These are phyloP conservation scores for Pleoardoris graminearum DNA, from an alignment of 2,329 filamentous ascomycete species.

Conservation along the genomic window DNA sequence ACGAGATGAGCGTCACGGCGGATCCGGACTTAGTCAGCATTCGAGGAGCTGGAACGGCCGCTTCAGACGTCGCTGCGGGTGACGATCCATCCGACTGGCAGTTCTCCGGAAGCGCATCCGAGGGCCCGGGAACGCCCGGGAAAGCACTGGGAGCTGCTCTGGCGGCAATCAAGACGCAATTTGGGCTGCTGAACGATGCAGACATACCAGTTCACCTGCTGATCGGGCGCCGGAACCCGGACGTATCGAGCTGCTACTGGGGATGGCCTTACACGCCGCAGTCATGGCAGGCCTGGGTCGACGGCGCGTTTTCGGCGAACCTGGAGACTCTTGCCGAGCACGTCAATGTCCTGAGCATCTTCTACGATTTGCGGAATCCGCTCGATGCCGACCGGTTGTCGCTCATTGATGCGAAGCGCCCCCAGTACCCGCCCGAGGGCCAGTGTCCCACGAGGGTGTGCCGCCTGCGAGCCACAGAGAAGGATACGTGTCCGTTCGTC, in stretches of 20 bases:
- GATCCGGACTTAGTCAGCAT: slow-evolving; percentile 1
- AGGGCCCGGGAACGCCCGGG: not conserved
- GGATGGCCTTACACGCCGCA: slow-evolving; percentile 21
- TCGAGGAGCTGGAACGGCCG: not conserved
- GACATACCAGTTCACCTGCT: slow-evolving; percentile 27
- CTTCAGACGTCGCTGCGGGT: too few relatives aligned
- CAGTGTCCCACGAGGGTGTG: slow-evolving; percentile 17
- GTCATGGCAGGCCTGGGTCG: slow-evolving; percentile 19
- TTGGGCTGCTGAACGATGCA: slow-evolving; percentile 17
- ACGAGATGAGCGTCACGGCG: slow-evolving; percentile 7
- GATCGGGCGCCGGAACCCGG: slow-evolving; percentile 22
- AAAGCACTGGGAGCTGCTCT: not conserved
- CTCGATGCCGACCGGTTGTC: slow-evolving; percentile 15
- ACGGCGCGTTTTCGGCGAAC: slow-evolving; percentile 17
- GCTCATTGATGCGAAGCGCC: slow-evolving; percentile 17
- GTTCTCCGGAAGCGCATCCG: not conserved
- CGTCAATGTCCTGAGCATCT: slow-evolving; percentile 25
- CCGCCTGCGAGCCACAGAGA: slow-evolving; percentile 8
- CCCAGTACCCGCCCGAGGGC: slow-evolving; percentile 4
- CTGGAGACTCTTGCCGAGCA: slow-evolving; percentile 19
- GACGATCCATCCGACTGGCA: not conserved
- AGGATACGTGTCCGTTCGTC: slow-evolving; percentile 8
- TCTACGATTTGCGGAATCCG: slow-evolving; percentile 33
- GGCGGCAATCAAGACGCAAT: slow-evolving; percentile 3
- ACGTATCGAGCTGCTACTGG: slow-evolving; percentile 29